Percentiles rank a stretch among this genome's conserved stretches.
phyloP scores from a whole-genome alignment of 495 filamentous ascomycete species.

The Penicillium maclennaniae region DNA sequence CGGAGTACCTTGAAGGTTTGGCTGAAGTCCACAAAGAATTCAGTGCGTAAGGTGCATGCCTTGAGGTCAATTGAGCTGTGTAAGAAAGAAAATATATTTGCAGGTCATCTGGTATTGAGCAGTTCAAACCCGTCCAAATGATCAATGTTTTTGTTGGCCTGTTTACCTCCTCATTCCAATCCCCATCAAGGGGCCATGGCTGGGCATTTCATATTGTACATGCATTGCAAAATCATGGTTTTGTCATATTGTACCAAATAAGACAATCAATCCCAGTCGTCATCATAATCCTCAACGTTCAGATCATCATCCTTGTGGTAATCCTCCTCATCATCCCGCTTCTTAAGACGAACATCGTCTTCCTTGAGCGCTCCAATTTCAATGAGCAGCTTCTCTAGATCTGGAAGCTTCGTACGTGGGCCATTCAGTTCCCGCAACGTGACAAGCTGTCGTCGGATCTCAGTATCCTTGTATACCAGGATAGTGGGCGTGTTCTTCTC shows the following conservation, averaged over 20 bases:
- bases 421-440: constrained; percentile 78
- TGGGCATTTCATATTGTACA: constrained; percentile 21
- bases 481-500: constrained; percentile 94
- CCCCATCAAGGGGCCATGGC: not conserved
- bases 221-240: constrained; percentile 14
- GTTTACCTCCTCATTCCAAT: constrained; percentile 1
- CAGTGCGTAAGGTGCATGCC: not conserved
- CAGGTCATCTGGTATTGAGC: not conserved
- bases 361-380: constrained; percentile 72
- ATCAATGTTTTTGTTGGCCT: constrained; percentile 4
- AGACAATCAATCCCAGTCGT: constrained; percentile 70
- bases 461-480: constrained; percentile 83
- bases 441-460: constrained; percentile 84
- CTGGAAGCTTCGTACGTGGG: constrained; percentile 59
- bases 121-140: not conserved
- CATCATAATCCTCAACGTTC: constrained; percentile 59
- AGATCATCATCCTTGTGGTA: constrained; percentile 43
- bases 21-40: not conserved
- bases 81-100: not conserved
- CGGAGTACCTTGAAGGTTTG: not conserved
- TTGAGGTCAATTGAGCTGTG: constrained; percentile 6
- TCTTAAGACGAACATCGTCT: constrained; percentile 72
- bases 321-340: constrained; percentile 57
- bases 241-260: constrained; percentile 6
- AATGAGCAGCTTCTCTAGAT: constrained; percentile 73